phyloP scores from a whole-genome alignment of 2,329 filamentous ascomycete genomes.

The Claviceps sp. region DNA sequence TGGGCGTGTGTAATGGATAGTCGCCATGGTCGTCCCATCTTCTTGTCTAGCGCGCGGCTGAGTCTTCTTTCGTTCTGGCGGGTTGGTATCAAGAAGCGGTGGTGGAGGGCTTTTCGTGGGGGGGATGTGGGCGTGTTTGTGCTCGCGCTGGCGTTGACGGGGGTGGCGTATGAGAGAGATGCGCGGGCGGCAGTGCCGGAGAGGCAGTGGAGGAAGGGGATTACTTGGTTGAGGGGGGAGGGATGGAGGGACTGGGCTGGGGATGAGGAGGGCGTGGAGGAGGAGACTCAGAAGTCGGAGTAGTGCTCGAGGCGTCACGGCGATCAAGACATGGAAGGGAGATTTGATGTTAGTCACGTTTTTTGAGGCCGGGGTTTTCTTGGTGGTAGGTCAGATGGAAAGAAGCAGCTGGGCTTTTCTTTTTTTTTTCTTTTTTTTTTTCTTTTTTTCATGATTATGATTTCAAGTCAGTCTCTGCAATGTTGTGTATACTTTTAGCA shows the following conservation, averaged over 20 bases:
- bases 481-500: too few species aligned
- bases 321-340: too few species aligned
- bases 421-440: too few species aligned
- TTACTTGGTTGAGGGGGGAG: constrained; percentile 63
- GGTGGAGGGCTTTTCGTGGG: constrained; percentile 72
- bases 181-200: constrained; percentile 52
- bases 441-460: too few species aligned
- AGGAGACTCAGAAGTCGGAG: constrained; percentile 10
- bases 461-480: too few species aligned
- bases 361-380: too few species aligned
- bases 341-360: too few species aligned
- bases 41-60: constrained; percentile 65
- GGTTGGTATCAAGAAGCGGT: constrained; percentile 77
- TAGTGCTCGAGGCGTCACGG: background rate
- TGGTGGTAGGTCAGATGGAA: too few species aligned
- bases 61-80: constrained; percentile 81
- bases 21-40: constrained; percentile 49
- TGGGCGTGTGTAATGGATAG: constrained; percentile 66
- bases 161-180: constrained; percentile 62
- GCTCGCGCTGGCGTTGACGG: constrained; percentile 61
- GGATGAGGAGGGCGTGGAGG: constrained; percentile 26
- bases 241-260: constrained; percentile 57
- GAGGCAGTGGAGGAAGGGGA: constrained; percentile 51
- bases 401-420: too few species aligned
- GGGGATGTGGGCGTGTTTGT: constrained; percentile 82